These are phyloP conservation scores for Scutellaria minor DNA, from an alignment of 257 asterid species.

Conservation along the genomic window DNA sequence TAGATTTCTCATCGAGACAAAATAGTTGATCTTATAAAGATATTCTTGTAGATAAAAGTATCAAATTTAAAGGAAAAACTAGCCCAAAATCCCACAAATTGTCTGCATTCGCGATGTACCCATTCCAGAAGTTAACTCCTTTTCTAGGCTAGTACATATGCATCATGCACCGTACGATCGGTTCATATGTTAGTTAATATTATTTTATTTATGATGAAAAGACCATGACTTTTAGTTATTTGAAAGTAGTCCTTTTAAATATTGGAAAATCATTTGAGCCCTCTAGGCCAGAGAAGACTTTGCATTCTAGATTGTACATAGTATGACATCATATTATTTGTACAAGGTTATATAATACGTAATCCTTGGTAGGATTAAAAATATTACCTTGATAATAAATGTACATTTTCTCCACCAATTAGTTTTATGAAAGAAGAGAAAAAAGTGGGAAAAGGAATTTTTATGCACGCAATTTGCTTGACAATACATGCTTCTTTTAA, in stretches of 20 bases:
- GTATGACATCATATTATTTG: neutral
- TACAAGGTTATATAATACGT: no score
- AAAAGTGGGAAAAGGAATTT: neutral
- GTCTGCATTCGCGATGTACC: conserved; percentile 14
- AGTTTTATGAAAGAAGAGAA: neutral
- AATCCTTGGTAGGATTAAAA: no score
- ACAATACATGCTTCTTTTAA: neutral
- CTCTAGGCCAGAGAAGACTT: neutral
- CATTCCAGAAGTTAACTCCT: neutral
- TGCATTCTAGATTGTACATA: no score
- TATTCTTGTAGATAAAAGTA: neutral
- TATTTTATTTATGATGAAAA: neutral
- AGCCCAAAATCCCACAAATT: conserved; percentile 21
- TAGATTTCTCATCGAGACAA: neutral
- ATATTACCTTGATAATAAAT: neutral
- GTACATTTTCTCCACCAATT: neutral
- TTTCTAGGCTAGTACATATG: neutral
- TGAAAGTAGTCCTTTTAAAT: neutral
- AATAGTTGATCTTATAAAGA: conserved; percentile 5
- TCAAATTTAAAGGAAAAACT: neutral
- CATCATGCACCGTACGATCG: conserved; percentile 17
- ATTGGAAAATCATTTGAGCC: neutral
- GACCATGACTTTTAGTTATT: neutral
- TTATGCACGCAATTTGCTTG: neutral
- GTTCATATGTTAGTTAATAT: neutral